Base-by-base conservation (phyloP, 768 basidiomycete genomes). In the Lanmaoa rubissima region DNA sequence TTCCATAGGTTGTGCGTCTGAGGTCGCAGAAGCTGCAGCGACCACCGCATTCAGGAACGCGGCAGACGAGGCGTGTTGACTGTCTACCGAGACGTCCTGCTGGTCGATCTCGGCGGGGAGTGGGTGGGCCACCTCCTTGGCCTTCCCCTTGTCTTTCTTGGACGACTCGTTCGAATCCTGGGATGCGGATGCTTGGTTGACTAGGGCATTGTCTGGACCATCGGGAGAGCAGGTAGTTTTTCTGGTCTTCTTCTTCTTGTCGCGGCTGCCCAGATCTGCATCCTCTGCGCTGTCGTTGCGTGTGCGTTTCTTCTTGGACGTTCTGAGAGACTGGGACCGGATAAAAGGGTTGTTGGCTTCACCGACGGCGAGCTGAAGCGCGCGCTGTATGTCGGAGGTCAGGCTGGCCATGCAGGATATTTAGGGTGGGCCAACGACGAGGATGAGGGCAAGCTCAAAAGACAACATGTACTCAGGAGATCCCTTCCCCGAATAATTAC, bases 21-120 rank as follows among this genome's bases (percentile, higher is more conserved):
- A 74, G 16, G 79, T 78, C 9, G 78, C 79, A n/a, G 83, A 78
- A 4, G 85, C 82, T 6, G 85, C 84, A 34, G 84, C 84, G 21
- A 86, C 83, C 14, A 88, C 81, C 0, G 86, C 85, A 48, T 82
- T 83, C 39, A 88, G 73, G 49, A 88, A 79, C 9, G 83, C 83
- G 17, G 81, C 74, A 4, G 86, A 79, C 4, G 83, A 79, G 9
- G 81, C 73, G 42, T 79, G 75, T 24, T 77, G 72, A 58, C 70
- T 73, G 47, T 75, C 72, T 39, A 49, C 55, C 1, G 65, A 59
- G 26, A 61, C 38, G 38, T 62, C 58, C 28, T 63, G 65, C 26
- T 66, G 61, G 26, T 61, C 56, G 66, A 59, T 54, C 36, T 69
- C 73, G 31, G 61, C 65, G 13, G 73, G 69, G 51, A 74, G 74